These are phyloP conservation scores for Aspergillus sclerotialis DNA, from an alignment of 2,329 filamentous ascomycete species.

Conservation along the genomic window DNA sequence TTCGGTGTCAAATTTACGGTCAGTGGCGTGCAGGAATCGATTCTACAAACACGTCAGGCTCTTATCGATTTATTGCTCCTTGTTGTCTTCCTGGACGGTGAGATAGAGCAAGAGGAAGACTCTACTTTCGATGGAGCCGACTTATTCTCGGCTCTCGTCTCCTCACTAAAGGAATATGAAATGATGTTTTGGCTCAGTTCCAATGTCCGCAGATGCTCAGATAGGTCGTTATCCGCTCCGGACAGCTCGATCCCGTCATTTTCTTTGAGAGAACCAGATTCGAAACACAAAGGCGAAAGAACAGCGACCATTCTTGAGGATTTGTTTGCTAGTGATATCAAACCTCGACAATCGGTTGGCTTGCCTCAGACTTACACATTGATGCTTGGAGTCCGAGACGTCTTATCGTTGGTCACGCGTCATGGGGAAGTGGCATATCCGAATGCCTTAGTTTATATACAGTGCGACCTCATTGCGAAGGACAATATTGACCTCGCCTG, in stretches of 20 bases:
- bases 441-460: slow-evolving; percentile 58
- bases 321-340: slow-evolving; percentile 38
- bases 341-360: slow-evolving; percentile 33
- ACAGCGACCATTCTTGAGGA: slow-evolving; percentile 36
- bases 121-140: slow-evolving; percentile 56
- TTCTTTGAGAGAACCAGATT: slow-evolving; percentile 17
- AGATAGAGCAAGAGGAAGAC: slow-evolving; percentile 67
- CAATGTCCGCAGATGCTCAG: slow-evolving; percentile 29
- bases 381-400: slow-evolving; percentile 37
- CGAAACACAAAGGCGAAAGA: slow-evolving; percentile 16
- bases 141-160: slow-evolving; percentile 58
- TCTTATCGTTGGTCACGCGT: slow-evolving; percentile 42
- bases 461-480: slow-evolving; percentile 60
- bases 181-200: slow-evolving; percentile 58
- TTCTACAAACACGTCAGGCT: slow-evolving; percentile 64
- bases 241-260: slow-evolving; percentile 19
- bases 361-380: slow-evolving; percentile 37
- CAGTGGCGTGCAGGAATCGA: slow-evolving; percentile 69
- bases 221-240: slow-evolving; percentile 13
- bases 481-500: slow-evolving; percentile 60
- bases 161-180: slow-evolving; percentile 65
- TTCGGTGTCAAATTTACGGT: slow-evolving; percentile 72
- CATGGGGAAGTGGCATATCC: slow-evolving; percentile 50
- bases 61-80: slow-evolving; percentile 78
- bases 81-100: slow-evolving; percentile 77